Evolutionary conservation across 83 land plant species (phyloP), one percentile per base, ranked within the genome.

Genomic region (Diphasiastrum complanatum): DNA sequence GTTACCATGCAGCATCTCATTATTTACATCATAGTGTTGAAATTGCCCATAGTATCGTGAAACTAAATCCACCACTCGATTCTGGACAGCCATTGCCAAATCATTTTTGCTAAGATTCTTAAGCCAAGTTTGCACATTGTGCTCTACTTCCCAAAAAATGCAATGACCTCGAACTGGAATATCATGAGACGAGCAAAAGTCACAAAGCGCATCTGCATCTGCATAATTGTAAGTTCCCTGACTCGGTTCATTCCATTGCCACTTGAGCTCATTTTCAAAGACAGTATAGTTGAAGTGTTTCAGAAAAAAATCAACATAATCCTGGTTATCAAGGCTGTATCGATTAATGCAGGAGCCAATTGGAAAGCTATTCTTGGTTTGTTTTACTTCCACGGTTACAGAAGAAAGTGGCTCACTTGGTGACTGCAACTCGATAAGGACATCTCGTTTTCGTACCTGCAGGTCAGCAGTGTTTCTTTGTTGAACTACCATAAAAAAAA

Each of bases 401-500:
- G 80, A 84, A 6, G 35, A 4, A 8, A 66, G n/a, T n/a, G n/a
- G n/a, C n/a, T n/a, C n/a, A n/a, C n/a, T n/a, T n/a, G n/a, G n/a
- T n/a, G n/a, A n/a, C n/a, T n/a, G n/a, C 37, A 93, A 59, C 33
- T 85, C 78, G 11, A 93, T 73, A 33, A 80, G 60, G 51, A 89
- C 89, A 68, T 88, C 89, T 5, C 96, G 82, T 65, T 80, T 93
- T 3, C 98, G 84, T 18, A 93, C 62, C 98, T 92, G 79, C 47
- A 83, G 16, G n/a, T 43, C 33, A n/a, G 32, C 2, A 29, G 18
- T 18, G 32, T 22, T 52, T 12, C 16, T 16, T 30, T 12, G 33
- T 32, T 22, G 20, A 6, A 29, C 20, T 14, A 29, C 3, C 27
- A 8, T 5, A 29, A 8, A 8, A 51, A 64, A 12, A 20, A 23